Percentiles rank a stretch among this genome's conserved stretches.
phyloP scores from a whole-genome alignment of 1,284 basidiomycete genomes.

The Dichomitus squalens region DNA sequence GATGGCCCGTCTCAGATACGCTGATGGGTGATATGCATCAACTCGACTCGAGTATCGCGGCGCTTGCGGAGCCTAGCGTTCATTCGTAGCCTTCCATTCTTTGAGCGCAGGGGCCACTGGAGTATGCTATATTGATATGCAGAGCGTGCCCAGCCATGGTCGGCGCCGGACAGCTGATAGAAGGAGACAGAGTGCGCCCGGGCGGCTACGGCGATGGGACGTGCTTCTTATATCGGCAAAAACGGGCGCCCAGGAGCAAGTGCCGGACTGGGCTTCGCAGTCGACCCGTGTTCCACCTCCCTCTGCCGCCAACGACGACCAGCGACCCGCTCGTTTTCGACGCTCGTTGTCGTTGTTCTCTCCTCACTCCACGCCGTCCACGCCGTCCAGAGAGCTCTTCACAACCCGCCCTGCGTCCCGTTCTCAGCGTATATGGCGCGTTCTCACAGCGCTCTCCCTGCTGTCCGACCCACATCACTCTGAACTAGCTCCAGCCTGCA shows the following conservation, averaged over 20 bases:
- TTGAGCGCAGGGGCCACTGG: too few relatives aligned
- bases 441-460: constrained; percentile 1
- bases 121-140: background rate
- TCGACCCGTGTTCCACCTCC: constrained; percentile 16
- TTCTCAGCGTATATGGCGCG: constrained; percentile 19
- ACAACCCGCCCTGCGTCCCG: constrained; percentile 1
- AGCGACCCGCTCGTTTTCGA: constrained; percentile 26
- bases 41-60: too few relatives aligned
- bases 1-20: too few relatives aligned
- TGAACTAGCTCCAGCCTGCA: constrained; percentile 13
- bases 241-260: constrained; percentile 25
- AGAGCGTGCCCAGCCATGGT: background rate
- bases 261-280: constrained; percentile 23
- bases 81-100: too few relatives aligned
- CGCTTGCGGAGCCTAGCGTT: too few relatives aligned
- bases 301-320: constrained; percentile 27
- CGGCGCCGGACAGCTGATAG: background rate
- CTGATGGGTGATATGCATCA: too few relatives aligned
- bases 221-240: constrained; percentile 22
- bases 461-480: constrained; percentile 10
- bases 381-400: constrained; percentile 2
- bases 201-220: constrained; percentile 8
- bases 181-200: background rate
- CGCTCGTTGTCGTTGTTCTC: constrained; percentile 13
- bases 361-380: constrained; percentile 1